Evolutionary conservation across 805 yeast genomes (phyloP).

Genomic region (Pichia kluyveri): DNA sequence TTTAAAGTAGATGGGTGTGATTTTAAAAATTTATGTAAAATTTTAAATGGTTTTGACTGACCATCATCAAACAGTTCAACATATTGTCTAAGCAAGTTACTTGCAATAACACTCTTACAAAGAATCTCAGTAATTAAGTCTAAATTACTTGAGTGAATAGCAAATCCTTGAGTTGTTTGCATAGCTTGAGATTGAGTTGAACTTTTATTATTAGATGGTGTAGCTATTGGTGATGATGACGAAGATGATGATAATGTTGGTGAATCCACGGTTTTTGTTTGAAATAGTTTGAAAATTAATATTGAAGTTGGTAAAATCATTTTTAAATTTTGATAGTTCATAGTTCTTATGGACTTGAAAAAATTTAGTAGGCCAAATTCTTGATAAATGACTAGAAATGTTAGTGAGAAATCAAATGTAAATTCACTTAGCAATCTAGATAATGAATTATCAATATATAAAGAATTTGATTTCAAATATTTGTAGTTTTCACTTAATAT

Average conservation of each 20-base stretch:
- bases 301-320: slow-evolving; percentile 20
- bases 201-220: neutral
- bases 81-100: slow-evolving; percentile 25
- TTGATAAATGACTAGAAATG: slow-evolving; percentile 18
- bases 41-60: slow-evolving; percentile 19
- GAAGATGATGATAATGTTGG: neutral
- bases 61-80: slow-evolving; percentile 28
- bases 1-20: slow-evolving; percentile 26
- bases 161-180: neutral
- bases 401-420: slow-evolving; percentile 10
- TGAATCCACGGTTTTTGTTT: slow-evolving; percentile 1
- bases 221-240: neutral
- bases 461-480: slow-evolving; percentile 2
- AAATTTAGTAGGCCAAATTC: slow-evolving; percentile 33
- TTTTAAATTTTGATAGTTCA: slow-evolving; percentile 9
- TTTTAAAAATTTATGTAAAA: slow-evolving; percentile 20
- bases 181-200: neutral
- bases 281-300: slow-evolving; percentile 17
- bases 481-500: slow-evolving; percentile 16
- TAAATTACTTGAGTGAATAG: neutral
- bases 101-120: slow-evolving; percentile 18
- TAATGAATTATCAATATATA: slow-evolving; percentile 8
- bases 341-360: slow-evolving; percentile 19
- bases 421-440: slow-evolving; percentile 9
- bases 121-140: slow-evolving; percentile 12